Evolutionary conservation across 306 rosid species (phyloP), one percentile per base, ranked within the genome.

Genomic region (Fagus sylvatica): DNA sequence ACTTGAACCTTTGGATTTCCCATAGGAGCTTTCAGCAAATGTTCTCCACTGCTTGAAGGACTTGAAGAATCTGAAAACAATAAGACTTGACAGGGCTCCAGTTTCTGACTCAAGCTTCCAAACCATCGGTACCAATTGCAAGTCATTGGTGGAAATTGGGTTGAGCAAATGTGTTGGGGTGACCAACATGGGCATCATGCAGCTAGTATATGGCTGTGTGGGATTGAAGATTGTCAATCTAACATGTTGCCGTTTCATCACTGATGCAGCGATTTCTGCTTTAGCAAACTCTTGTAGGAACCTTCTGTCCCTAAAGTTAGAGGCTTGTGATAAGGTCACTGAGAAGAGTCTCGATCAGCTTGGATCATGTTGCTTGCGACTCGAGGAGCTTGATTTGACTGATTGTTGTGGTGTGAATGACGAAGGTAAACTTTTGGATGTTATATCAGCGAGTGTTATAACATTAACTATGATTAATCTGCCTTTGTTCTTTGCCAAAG

Each of bases 381-480:
- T 90, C 17, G 81, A 84, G 84, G 94, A 90, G 82, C 83, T 90
- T 78, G 94, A 90, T 81, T 89, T 90, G 67, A 90, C 94, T 42
- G 94, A 90, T 72, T 90, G 94, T 79, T 80, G 85, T 71, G 90
- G 91, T 36, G 69, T 90, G 22, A 83, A 84, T 72, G 91, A 90
- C 78, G 78, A 66, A 59, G 91, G 93, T 85, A 80, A 71, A 43
- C 12, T 76, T 22, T 22, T 46, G 33, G 53, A 76, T 57, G 48
- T 59, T 62, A 53, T 12, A 41, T 75, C 60, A 9, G 40, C 62
- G 43, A 33, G 41, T n/a, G 11, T 15, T 59, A 53, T 39, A 53
- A 37, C 15, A 70, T 16, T 51, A 33, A 36, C 56, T 5, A 6
- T 7, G 13, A 43, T 71, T 51, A 32, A 48, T 51, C 40, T 51